Evolutionary conservation across 2,329 filamentous ascomycete species (phyloP), one percentile per base, ranked within the genome.

Genomic region (Trichoderma sp.): DNA sequence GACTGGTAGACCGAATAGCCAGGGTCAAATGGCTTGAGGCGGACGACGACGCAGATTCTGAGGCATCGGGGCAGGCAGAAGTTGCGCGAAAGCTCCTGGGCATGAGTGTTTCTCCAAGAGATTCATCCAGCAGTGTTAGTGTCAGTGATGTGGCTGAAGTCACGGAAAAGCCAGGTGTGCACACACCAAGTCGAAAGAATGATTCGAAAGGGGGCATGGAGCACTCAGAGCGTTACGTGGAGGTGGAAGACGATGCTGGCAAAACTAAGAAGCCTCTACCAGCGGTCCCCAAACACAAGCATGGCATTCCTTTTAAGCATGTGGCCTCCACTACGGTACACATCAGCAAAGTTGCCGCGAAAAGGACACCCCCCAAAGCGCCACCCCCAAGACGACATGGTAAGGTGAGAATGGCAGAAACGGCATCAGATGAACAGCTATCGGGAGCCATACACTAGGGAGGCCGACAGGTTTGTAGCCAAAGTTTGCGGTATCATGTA

Each of bases 131-230:
- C 79, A 90, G 87, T 77, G 84, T 93, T 74, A 95, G 92, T 78
- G 91, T 96, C 61, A 85, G 89, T 39, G 92, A 96, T 76, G 89
- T 97, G 56, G 93, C 94, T 7, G 89, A 89, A 12, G 92, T 94
- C 58, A 93, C 87, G 79, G 93, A 95, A 81, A 94, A 93, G 80
- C 93, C 93, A 0, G 93, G 92, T 1, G 89, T 95, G 26, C 90
- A 94, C 77, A 94, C 93, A 21, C 93, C 93, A 6, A 94, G 93
- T 78, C 87, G 91, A 61, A 76, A 73, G 18, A 39, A 21, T 18
- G 61, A 62, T 4, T 26, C 8, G 8, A 73, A 71, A n/a, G 18
- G 21, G 1, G 34, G 9, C 28, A 15, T 14, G 8, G 57, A 28
- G 18, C 21, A 51, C 7, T 15, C 7, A 2, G 67, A 70, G n/a